Percentiles rank a stretch among this genome's conserved stretches.
Conservation (phyloP, 768 basidiomycete genomes). For the Boletus sp. region DNA sequence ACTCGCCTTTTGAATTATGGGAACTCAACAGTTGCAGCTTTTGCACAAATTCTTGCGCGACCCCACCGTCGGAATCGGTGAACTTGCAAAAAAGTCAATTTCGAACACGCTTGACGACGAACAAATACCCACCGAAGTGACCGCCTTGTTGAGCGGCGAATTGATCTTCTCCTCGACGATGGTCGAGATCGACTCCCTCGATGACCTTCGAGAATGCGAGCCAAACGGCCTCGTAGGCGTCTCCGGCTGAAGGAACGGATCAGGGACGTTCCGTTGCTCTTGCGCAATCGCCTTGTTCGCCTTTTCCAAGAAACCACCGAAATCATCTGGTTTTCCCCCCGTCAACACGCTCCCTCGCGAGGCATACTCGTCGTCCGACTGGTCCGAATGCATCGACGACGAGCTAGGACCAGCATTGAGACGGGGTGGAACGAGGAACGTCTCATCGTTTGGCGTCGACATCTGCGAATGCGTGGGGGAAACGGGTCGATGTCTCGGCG, state of each 20-base stretch:
- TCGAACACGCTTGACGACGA: neutral
- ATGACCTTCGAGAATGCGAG: constrained; percentile 72
- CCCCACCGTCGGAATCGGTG: constrained; percentile 91
- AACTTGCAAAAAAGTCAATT: constrained; percentile 49
- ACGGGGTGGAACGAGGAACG: constrained; percentile 37
- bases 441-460: constrained; percentile 47
- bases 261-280: constrained; percentile 74
- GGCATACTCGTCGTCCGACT: constrained; percentile 62
- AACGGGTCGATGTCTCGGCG: constrained; percentile 39
- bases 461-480: constrained; percentile 67
- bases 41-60: constrained; percentile 85
- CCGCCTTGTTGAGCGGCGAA: constrained; percentile 92
- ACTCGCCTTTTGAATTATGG: constrained; percentile 86
- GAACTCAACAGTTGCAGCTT: constrained; percentile 75
- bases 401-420: constrained; percentile 29
- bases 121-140: constrained; percentile 62
- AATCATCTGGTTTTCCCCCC: constrained; percentile 42
- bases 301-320: constrained; percentile 77
- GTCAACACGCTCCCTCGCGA: constrained; percentile 33
- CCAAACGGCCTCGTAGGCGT: constrained; percentile 77
- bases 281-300: constrained; percentile 83
- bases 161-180: constrained; percentile 90
- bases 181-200: constrained; percentile 88
- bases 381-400: constrained; percentile 43
- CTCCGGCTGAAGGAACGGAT: constrained; percentile 74